Evolutionary conservation across 306 rosid genomes (phyloP), one percentile per base, ranked within the genome.

Genomic region (Psophocarpus tetragonolobus): DNA sequence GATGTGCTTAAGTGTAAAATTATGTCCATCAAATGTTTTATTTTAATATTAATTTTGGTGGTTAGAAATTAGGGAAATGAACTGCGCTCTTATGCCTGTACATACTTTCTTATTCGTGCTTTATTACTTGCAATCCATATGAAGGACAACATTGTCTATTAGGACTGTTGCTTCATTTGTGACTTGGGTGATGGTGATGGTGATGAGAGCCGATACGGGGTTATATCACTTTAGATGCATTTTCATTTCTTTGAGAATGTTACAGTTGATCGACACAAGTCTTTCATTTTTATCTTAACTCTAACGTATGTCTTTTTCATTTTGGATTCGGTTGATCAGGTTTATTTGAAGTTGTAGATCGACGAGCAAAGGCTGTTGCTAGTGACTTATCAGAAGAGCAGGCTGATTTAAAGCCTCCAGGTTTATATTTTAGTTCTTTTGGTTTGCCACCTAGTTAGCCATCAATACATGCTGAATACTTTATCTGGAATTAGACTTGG

Each of bases 301-400:
- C 36, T 50, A 26, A 26, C 60, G 4, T 20, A 11, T 39, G 6
- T 4, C 10, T 10, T 71, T 36, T 76, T 36, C n/a, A n/a, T 51
- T 29, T 76, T 76, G 63, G 63, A 5, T 42, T 54, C 79, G 48
- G 41, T 80, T 51, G 27, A 76, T 56, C 82, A 95, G 99, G 84
- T 85, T 84, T 95, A 68, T 88, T 95, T 67, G 97, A 95, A 85
- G 96, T 89, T 61, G 97, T 95, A 10, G 99, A 95, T 86, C 94
- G 97, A 82, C 89, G 91, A 72, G 99, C 99, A 18, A 95, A 95
- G 89, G 85, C 84, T 50, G 99, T 87, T 79, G 99, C 87, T 61
- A 86, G 67, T 54, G 98, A 95, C 47, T 76, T 87, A 60, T 50
- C 88, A 7, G 98, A 92, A 6, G 99, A 91, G 74, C 96, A 91